phyloP scores from a whole-genome alignment of 140 eudicot species.

The Artemisia princeps region DNA sequence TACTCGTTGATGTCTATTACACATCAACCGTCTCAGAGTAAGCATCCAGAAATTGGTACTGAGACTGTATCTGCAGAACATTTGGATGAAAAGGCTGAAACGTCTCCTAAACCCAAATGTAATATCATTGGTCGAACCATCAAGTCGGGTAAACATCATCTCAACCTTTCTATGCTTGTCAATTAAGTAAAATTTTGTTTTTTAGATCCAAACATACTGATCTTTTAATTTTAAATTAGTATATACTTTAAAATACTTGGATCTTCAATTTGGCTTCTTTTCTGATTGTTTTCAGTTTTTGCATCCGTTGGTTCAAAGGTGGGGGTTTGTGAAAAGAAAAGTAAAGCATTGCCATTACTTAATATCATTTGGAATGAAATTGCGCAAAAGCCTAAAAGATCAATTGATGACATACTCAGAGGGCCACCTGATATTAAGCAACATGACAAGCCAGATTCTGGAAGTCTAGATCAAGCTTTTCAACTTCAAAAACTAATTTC shows the following conservation, averaged over 20 bases:
- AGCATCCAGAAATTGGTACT: neutral
- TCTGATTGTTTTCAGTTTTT: constrained; percentile 10
- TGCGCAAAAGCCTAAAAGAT: constrained; percentile 1
- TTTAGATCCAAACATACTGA: too few relatives aligned
- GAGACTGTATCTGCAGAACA: neutral
- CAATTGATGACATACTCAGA: constrained; percentile 18
- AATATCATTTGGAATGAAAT: constrained; percentile 19
- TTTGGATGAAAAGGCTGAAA: neutral
- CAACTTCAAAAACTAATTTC: constrained; percentile 25
- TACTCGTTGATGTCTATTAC: neutral
- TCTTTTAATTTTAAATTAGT: too few relatives aligned
- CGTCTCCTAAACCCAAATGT: neutral
- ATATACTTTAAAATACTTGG: too few relatives aligned
- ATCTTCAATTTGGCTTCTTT: too few relatives aligned
- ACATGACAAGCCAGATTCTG: constrained; percentile 6
- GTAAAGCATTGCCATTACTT: constrained; percentile 18
- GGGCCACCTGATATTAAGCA: constrained; percentile 12
- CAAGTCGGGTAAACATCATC: constrained; percentile 9
- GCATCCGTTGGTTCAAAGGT: neutral
- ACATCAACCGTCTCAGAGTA: neutral
- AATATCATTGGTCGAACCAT: neutral
- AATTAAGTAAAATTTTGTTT: too few relatives aligned
- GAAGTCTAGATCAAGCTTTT: constrained; percentile 11
- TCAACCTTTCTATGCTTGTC: too few relatives aligned
- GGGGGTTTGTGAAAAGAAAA: constrained; percentile 15